Base-by-base conservation (phyloP, 1,284 basidiomycete species). In the Malassezia equina region DNA sequence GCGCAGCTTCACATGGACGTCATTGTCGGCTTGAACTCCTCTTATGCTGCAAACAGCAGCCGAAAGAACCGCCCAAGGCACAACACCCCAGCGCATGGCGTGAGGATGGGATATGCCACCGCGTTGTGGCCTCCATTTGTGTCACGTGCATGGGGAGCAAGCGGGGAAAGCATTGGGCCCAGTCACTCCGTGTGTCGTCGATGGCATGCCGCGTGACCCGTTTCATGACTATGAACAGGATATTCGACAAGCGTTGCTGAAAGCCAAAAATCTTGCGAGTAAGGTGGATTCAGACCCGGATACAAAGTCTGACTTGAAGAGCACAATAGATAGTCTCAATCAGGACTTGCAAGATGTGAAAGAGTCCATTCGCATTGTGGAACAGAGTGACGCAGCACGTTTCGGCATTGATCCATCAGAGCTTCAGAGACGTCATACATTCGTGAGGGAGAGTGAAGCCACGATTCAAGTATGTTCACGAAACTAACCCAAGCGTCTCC, bases 211-310 rank as follows among this genome's bases (percentile, higher is more conserved):
- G 2, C 46, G 60, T 28, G 71, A 73, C 57, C 69, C 71, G 15
- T 73, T 71, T 39, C 68, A 71, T 52, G 69, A 62, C 31, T 72
- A 68, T 47, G 69, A 65, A 4, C 56, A 61, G 12, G 68, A 72
- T 41, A 63, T 73, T n/a, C 56, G 60, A 40, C 33, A 47, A 33
- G 63, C 65, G 12, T 60, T 73, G 17, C 27, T 27, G 8, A 23
- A 39, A 1, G 55, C 55, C 11, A 32, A 40, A n/a, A 5, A 19
- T 29, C 33, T 52, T n/a, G n/a, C 33, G 13, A 12, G 17, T 17
- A 27, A 32, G 12, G 21, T 39, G 8, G 19, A 19, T n/a, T 25
- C 27, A 9, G 49, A 51, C 29, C 47, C 53, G 4, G 58, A 63
- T 5, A 60, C 66, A 9, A 60, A 57, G 5, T 52, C 52, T 4